Conservation (phyloP, 176 grass and related monocot species). For the Canna indica region DNA sequence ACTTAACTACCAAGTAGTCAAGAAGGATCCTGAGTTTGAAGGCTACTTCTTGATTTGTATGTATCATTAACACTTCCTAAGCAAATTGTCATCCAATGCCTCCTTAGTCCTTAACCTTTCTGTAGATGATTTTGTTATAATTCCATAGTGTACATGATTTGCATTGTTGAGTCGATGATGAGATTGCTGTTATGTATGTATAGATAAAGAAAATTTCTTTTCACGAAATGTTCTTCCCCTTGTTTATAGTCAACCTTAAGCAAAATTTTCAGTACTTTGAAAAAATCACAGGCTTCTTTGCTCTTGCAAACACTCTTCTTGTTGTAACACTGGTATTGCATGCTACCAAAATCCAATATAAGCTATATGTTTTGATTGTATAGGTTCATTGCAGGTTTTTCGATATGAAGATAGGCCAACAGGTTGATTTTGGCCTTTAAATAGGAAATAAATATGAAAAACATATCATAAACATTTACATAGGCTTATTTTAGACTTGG, state of each 20-base stretch:
- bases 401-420: no score
- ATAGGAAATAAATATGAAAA: no score
- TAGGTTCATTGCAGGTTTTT: no score
- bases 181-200: background rate
- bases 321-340: no score
- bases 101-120: background rate
- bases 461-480: no score
- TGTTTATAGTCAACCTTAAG: background rate
- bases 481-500: no score
- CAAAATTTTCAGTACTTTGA: background rate
- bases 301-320: no score
- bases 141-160: background rate
- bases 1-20: conserved; percentile 22
- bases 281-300: no score
- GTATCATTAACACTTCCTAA: background rate
- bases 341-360: no score
- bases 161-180: background rate
- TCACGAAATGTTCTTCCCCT: background rate
- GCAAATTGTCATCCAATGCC: background rate
- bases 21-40: background rate
- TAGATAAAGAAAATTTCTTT: background rate
- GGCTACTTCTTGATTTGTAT: background rate
- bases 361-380: no score
- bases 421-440: no score
- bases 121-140: conserved; percentile 8